Percentiles rank a stretch among this genome's conserved stretches.
phyloP scores from a whole-genome alignment of 352 stramenopile species.

The Phytophthora uliginosa region DNA sequence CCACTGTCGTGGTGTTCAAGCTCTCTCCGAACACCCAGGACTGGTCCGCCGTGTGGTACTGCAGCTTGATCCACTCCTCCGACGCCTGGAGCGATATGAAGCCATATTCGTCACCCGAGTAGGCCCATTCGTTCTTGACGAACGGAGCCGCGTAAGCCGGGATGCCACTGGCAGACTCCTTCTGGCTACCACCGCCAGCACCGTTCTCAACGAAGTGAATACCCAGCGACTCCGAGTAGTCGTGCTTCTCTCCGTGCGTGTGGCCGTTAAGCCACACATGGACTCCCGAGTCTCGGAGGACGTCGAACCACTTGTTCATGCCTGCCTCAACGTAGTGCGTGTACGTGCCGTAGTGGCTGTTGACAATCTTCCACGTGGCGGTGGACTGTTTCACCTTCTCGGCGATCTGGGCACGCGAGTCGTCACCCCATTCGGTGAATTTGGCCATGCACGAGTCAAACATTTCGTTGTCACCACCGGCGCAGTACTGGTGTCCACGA shows the following conservation, averaged over 20 bases:
- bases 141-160: constrained; percentile 12
- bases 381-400: constrained; percentile 30
- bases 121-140: constrained; percentile 27
- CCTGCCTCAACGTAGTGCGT: constrained; percentile 25
- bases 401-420: constrained; percentile 19
- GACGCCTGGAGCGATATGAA: constrained; percentile 31
- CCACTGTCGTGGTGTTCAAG: constrained; percentile 20
- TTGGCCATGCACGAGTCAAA: constrained; percentile 23
- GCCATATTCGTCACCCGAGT: constrained; percentile 23
- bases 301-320: constrained; percentile 37
- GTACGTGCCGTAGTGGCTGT: constrained; percentile 26
- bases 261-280: constrained; percentile 27
- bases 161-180: constrained; percentile 28
- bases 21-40: constrained; percentile 17
- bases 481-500: constrained; percentile 21
- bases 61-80: constrained; percentile 25
- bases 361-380: constrained; percentile 34
- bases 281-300: constrained; percentile 12
- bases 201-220: constrained; percentile 33
- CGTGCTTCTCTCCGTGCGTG: constrained; percentile 33
- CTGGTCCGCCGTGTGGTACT: constrained; percentile 28
- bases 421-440: constrained; percentile 18
- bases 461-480: constrained; percentile 23
- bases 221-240: constrained; percentile 21
- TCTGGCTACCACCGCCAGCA: constrained; percentile 30